Evolutionary conservation across 148 eudicot genomes (phyloP).

Genomic region (Rhododendron simsii): DNA sequence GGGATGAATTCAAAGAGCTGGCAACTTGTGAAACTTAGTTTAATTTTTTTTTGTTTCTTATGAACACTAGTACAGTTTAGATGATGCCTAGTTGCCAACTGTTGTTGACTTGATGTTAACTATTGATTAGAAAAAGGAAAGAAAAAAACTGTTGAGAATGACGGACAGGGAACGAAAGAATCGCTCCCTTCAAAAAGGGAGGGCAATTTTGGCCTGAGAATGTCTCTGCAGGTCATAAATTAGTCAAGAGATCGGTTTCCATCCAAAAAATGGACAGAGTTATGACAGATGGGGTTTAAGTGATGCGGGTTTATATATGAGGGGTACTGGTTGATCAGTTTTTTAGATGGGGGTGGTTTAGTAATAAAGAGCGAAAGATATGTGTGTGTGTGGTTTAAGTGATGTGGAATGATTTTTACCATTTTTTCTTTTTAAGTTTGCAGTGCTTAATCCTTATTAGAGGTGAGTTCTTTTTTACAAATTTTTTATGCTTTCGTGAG

Average conservation of each 20-base stretch:
- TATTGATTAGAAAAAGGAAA: no score
- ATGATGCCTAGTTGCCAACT: neutral
- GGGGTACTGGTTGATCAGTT: neutral
- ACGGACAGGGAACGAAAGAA: neutral
- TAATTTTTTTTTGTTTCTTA: neutral
- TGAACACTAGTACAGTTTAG: neutral
- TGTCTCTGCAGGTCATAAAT: neutral
- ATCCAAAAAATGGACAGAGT: no score
- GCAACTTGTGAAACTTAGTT: neutral
- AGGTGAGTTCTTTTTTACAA: neutral
- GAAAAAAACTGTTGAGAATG: neutral
- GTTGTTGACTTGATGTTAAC: no score
- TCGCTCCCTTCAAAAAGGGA: neutral
- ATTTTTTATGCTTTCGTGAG: neutral
- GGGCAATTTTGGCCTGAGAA: neutral
- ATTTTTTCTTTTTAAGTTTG: neutral
- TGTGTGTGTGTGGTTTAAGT: neutral
- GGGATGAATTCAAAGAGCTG: neutral
- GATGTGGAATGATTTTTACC: no score
- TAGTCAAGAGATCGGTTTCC: neutral
- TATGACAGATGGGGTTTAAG: no score
- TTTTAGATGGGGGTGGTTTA: neutral
- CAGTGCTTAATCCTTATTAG: neutral
- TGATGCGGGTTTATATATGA: neutral
- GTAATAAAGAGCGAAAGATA: neutral